These are phyloP conservation scores for Candida khao-thaluensis DNA, from an alignment of 805 yeast species.

Conservation along the genomic window DNA sequence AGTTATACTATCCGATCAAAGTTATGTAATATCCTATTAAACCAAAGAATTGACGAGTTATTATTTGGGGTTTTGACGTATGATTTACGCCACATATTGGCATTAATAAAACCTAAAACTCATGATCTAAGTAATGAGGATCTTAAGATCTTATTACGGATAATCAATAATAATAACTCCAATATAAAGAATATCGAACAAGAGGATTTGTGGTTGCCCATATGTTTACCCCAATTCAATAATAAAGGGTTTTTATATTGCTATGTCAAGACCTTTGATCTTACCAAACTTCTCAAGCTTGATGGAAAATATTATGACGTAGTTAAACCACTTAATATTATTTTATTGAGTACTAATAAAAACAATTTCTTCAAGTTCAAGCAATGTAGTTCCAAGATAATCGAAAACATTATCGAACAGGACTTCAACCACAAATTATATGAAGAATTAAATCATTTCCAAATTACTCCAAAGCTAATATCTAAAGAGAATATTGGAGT, in stretches of 20 bases:
- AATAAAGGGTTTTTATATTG: conserved; percentile 83
- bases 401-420: conserved; percentile 28
- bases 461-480: neutral
- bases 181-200: conserved; percentile 13
- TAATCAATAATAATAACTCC: conserved; percentile 49
- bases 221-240: conserved; percentile 89
- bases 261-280: conserved; percentile 52
- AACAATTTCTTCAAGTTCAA: conserved; percentile 78
- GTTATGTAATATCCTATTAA: conserved; percentile 53
- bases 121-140: conserved; percentile 84
- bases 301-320: conserved; percentile 13
- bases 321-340: conserved; percentile 34
- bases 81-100: conserved; percentile 61
- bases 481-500: conserved; percentile 6
- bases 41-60: conserved; percentile 37
- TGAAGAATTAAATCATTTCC: conserved; percentile 21
- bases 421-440: conserved; percentile 22
- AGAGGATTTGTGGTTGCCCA: conserved; percentile 90
- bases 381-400: conserved; percentile 52
- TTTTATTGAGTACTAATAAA: conserved; percentile 65
- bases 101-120: conserved; percentile 69
- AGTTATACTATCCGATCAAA: conserved; percentile 55
- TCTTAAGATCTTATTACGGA: conserved; percentile 67
- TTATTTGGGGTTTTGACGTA: conserved; percentile 75
- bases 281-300: conserved; percentile 19